Base-by-base conservation (phyloP, 2,329 filamentous ascomycete species). In the Colletotrichum navitas region DNA sequence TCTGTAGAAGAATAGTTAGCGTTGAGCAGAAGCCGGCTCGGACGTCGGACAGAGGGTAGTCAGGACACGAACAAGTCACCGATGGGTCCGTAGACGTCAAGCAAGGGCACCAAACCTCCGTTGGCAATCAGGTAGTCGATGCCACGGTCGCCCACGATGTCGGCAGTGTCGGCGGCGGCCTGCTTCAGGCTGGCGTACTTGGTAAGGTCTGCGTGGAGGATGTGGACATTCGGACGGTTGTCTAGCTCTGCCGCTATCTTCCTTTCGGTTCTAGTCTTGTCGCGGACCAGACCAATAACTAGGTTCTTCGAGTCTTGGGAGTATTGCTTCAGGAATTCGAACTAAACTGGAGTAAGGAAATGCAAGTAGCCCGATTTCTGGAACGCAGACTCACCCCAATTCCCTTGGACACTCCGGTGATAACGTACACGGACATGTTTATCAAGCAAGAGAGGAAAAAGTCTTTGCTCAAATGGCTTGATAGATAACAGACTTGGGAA, bases 131-230 rank as follows among this genome's bases (percentile, higher is more conserved):
- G 24, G 49, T 52, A 29, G 49, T 52, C 49, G 12, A 52, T 29
- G 4, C 49, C 49, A 52, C 49, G 49, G 4, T 52, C 24, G 0
- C 49, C 49, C 2, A 52, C 49, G 24, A 52, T 52, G 5, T 52
- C 11, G 4, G 49, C 7, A 18, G 49, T 52, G 12, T 32, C 49
- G 49, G 14, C 24, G 7, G 24, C 49, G 2, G 49, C 49, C 26
- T 52, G 59, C 77, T 85, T 80, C 14, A 87, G 76, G 1, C 79
- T 76, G 6, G 77, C 76, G 62, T 81, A 78, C 71, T 83, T 77
- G 16, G 78, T 79, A 45, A 88, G 74, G 67, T 88, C 85, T 24
- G 77, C 86, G n/a, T 83, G 73, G 34, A 89, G 18, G 36, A 62
- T 61, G 56, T 67, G 65, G 49, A 88, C 77, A 60, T 88, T 87